Base-by-base conservation (phyloP, 805 yeast species). In the Myxozyma lipomycoides region DNA sequence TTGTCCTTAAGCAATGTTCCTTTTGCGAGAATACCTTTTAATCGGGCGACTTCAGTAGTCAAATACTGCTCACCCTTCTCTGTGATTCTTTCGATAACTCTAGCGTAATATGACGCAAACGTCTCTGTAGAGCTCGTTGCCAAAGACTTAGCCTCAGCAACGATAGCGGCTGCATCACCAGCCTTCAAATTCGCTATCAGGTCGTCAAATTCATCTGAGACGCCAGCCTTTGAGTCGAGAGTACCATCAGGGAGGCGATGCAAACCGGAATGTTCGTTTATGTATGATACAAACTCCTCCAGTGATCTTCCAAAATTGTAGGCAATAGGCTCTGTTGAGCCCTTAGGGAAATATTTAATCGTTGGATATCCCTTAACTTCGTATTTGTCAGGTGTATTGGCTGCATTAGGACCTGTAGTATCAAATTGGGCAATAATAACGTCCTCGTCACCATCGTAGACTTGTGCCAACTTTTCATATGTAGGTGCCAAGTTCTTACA, bases 401-500 rank as follows among this genome's bases (percentile, higher is more conserved):
- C 72, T 5, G 63, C 69, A 23, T 75, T 72, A 10, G 72, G 77
- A 34, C 68, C 73, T 10, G 79, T 73, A 41, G 77, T 70, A 49
- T 75, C 77, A 15, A 79, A 77, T 48, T 71, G 71, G 54, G 65
- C 82, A 55, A 76, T 72, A 25, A 72, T 52, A 28, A 78, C 56
- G 34, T 64, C 66, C 25, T 67, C 71, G 18, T 67, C 75, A 19
- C 58, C 59, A 40, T 68, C 74, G 41, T 76, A 75, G 2, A 75
- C 67, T n/a, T 67, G 62, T 3, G 85, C 82, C 45, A 81, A 66
- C 44, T 67, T 55, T 40, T 72, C 75, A 70, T 79, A 78, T 7
- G 64, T 66, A 1, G 84, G 83, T 50, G 72, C 70, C 58, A 82
- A 67, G 18, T 68, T 65, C 64, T 76, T 72, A 68, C 86, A 82